Evolutionary conservation across 2,329 filamentous ascomycete genomes (phyloP), one percentile per base, ranked within the genome.

Genomic region (Pseudonectria buxi): DNA sequence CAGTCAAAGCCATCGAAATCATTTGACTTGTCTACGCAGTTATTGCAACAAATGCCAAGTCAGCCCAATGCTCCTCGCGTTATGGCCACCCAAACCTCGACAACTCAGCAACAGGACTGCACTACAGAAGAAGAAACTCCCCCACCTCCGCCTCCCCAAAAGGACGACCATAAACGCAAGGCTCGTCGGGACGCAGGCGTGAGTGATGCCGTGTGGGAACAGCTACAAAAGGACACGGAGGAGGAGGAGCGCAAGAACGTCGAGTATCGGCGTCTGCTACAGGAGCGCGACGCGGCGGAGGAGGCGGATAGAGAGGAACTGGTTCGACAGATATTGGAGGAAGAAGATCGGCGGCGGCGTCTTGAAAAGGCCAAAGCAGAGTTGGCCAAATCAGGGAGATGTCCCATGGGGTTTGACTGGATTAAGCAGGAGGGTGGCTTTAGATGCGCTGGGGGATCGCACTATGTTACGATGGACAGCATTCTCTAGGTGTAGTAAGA

Each of bases 401-500:
- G 82, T 53, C 62, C 65, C 0, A 26, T 36, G 13, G 82, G 81
- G 0, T 86, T 31, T 49, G 35, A 38, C 0, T 87, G 82, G 82
- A 75, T 82, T 16, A 75, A 72, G 46, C 69, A 80, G 47, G 27
- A 3, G 2, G 51, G 48, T 2, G 81, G 81, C 0, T 86, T 76
- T 55, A 56, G 78, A 5, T 86, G 82, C 58, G 67, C 68, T 0
- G 81, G 72, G 0, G 81, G 81, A 0, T 51, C 49, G 3, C 81
- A 86, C 58, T 82, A 37, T 40, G 18, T 58, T 15, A 6, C 51
- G 0, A 29, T n/a, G n/a, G n/a, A n/a, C n/a, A n/a, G n/a, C n/a
- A n/a, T n/a, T n/a, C n/a, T n/a, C n/a, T n/a, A n/a, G n/a, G n/a
- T n/a, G n/a, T n/a, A n/a, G n/a, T n/a, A 22, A 22, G 18, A 22